Conservation (phyloP, 768 basidiomycete species). For the Tylopilus sp. region DNA sequence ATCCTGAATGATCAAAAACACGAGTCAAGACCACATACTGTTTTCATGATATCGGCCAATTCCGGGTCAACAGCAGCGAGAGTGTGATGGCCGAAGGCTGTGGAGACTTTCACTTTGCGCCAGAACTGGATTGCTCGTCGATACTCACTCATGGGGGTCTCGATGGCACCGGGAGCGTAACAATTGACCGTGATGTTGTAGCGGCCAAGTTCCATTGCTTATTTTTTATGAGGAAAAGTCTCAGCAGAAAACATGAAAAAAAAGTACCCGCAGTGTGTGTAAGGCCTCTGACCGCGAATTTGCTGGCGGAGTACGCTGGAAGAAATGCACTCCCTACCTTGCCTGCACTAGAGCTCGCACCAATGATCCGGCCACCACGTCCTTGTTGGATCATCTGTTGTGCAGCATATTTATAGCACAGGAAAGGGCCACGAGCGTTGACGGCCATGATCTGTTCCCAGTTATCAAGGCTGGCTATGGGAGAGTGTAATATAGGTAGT, state of each 20-base stretch:
- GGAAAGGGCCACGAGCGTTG: constrained; percentile 56
- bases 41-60: not conserved
- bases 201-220: constrained; percentile 26
- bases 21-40: not conserved
- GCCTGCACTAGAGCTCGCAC: constrained; percentile 23
- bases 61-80: not conserved
- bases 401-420: too few species aligned
- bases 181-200: constrained; percentile 37
- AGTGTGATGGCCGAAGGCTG: not conserved
- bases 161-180: constrained; percentile 35
- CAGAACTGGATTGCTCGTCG: not conserved
- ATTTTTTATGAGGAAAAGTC: not conserved
- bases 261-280: constrained; percentile 35
- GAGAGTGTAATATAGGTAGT: not conserved
- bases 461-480: not conserved
- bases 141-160: constrained; percentile 29
- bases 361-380: constrained; percentile 27
- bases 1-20: not conserved
- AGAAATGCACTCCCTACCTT: not conserved
- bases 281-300: constrained; percentile 38
- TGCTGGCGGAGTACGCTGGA: constrained; percentile 32
- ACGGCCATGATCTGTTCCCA: constrained; percentile 22
- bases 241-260: not conserved
- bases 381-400: too few species aligned
- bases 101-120: not conserved